Evolutionary conservation across 345 rosid genomes (phyloP), one percentile per base, ranked within the genome.

Genomic region (Gossypium turneri): DNA sequence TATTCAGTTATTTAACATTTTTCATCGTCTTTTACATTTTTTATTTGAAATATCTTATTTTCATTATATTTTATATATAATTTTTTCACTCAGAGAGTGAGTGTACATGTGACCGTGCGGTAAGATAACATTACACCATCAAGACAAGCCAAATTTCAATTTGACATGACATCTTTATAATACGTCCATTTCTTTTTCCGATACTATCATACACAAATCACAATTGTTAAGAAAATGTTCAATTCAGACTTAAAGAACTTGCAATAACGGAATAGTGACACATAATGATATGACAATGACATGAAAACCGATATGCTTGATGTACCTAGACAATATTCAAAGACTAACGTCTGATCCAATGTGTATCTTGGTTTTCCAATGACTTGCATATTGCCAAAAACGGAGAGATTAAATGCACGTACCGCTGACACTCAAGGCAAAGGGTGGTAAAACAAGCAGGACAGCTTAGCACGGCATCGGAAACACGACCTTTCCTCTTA

Each of bases 401-500:
- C 3, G 5, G 56, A 60, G 45, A 44, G 63, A 56, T 16, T 3
- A 45, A 59, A 24, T 10, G 34, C n/a, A 53, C n/a, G 64, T 74
- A 92, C 97, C 97, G 89, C 78, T 92, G 95, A 73, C 91, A 90
- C 52, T 92, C 90, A 11, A 89, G 86, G 84, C 91, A 92, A 48
- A 92, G 88, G 29, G 88, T 88, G 51, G 97, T 86, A 81, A 90
- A 92, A 84, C 97, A 92, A 78, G 88, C 95, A 10, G 97, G 95
- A 72, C 97, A 92, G 78, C 95, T 90, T 62, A 92, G 95, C 47
- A 89, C 86, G 65, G 97, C 92, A 75, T 92, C 97, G 59, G 97
- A 87, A 24, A 73, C 50, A 72, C 77, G 85, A 4, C 95, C 95
- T 47, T 79, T 80, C 75, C 90, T 85, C 71, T 78, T 75, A 78